Percentiles rank a stretch among this genome's conserved stretches.
phyloP scores from a whole-genome alignment of 176 grass and related monocot genomes.

The Eremochloa ophiuroides region DNA sequence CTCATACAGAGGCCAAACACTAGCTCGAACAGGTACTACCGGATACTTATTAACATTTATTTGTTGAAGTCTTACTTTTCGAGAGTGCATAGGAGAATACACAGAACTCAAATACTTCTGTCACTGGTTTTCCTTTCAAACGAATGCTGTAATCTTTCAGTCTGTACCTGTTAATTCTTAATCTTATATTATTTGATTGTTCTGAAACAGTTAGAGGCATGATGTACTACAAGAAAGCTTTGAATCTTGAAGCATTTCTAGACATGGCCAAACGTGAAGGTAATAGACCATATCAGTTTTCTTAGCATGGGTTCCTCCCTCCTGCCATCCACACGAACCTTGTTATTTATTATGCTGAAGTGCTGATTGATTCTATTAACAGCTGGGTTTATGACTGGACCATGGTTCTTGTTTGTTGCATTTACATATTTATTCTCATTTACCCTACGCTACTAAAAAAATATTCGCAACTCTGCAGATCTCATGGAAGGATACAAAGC shows the following conservation, averaged over 20 bases:
- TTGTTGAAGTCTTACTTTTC: background rate
- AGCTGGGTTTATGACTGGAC: background rate
- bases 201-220: constrained; percentile 79
- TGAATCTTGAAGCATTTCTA: constrained; percentile 93
- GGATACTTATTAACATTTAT: constrained; percentile 11
- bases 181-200: constrained; percentile 29
- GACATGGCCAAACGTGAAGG: constrained; percentile 89
- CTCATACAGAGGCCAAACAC: constrained; percentile 89
- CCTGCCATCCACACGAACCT: background rate
- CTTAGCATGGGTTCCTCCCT: background rate
- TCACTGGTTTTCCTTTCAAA: background rate
- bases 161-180: background rate
- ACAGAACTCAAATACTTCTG: background rate
- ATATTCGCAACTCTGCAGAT: constrained; percentile 38
- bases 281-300: constrained; percentile 22
- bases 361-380: constrained; percentile 10
- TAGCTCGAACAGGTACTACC: constrained; percentile 75
- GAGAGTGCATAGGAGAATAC: background rate
- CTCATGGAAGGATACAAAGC: constrained; percentile 96
- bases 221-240: constrained; percentile 97
- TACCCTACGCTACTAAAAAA: constrained; percentile 1
- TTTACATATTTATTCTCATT: constrained; percentile 13
- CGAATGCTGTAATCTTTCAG: background rate
- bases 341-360: background rate
- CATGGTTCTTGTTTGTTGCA: constrained; percentile 6